A percentile compares a stretch with the other conserved stretches of the same genome.
Conservation (phyloP, 305 asterid genomes). For the Fraxinus albicans region DNA sequence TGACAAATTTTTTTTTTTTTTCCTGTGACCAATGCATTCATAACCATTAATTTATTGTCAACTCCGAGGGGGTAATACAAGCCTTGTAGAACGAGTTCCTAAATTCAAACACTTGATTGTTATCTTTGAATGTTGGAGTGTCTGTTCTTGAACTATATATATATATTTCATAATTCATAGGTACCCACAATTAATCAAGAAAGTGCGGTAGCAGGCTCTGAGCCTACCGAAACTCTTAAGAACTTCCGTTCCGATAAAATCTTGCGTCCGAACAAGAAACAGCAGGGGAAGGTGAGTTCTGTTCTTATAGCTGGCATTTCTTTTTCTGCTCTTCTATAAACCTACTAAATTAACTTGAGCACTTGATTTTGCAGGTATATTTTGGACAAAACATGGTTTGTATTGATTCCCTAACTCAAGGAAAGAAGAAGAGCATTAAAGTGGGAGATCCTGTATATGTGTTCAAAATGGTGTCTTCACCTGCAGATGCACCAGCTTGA, state of each 20-base stretch:
- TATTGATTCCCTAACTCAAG: slow-evolving; percentile 32
- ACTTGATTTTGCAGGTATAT: slow-evolving; percentile 42
- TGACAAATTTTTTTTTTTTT: background rate
- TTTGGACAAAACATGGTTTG: slow-evolving; percentile 71
- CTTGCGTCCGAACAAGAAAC: slow-evolving; percentile 42
- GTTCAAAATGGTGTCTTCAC: slow-evolving; percentile 41
- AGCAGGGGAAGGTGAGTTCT: slow-evolving; percentile 37
- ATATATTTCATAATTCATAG: slow-evolving; percentile 22
- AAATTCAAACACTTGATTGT: background rate
- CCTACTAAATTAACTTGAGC: background rate
- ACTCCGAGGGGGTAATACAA: background rate
- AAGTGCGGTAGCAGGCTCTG: slow-evolving; percentile 38
- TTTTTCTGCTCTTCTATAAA: background rate
- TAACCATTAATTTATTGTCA: background rate
- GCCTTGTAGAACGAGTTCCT: background rate
- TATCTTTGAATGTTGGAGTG: background rate
- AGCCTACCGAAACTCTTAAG: slow-evolving; percentile 49
- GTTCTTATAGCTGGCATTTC: background rate
- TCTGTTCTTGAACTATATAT: background rate
- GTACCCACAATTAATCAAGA: slow-evolving; percentile 69
- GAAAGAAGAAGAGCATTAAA: slow-evolving; percentile 44
- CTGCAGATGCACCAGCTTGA: slow-evolving; percentile 48
- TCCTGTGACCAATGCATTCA: background rate
- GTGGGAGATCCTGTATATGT: slow-evolving; percentile 57
- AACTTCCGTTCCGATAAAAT: slow-evolving; percentile 49